A percentile compares a stretch with the other conserved stretches of the same genome.
Conservation (phyloP, 345 rosid species). For the Capsella bursapastoris region DNA sequence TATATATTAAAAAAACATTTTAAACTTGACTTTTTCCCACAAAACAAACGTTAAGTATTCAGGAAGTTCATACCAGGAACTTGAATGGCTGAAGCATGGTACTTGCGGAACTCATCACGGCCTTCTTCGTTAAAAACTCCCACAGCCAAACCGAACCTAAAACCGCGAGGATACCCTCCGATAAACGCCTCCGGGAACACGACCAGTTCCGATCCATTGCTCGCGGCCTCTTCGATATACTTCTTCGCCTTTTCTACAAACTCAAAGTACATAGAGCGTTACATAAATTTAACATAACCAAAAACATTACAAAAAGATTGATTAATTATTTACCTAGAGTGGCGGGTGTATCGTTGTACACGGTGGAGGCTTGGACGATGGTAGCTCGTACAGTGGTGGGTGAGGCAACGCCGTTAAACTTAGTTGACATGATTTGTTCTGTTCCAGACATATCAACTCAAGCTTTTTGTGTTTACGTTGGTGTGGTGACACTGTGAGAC, state of each 20-base stretch:
- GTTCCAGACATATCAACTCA: constrained; percentile 7
- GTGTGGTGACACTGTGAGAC: neutral
- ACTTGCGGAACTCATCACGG: constrained; percentile 76
- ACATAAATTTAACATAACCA: neutral
- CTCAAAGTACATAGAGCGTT: neutral
- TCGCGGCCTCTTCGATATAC: constrained; percentile 70
- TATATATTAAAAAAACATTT: too few species aligned
- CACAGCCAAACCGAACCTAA: constrained; percentile 67
- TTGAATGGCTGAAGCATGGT: constrained; percentile 77
- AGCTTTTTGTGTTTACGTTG: neutral
- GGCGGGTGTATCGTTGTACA: constrained; percentile 81
- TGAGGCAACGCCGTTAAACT: constrained; percentile 41
- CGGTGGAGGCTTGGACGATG: constrained; percentile 86
- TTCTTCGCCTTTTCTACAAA: constrained; percentile 56
- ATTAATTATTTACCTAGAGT: constrained; percentile 45
- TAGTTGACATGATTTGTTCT: constrained; percentile 25
- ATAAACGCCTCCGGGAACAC: constrained; percentile 86
- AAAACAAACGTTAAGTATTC: too few species aligned
- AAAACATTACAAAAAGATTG: too few species aligned
- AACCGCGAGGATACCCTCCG: constrained; percentile 90
- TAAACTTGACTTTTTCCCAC: neutral
- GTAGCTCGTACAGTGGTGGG: constrained; percentile 65
- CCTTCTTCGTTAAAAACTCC: constrained; percentile 71
- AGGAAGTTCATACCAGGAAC: constrained; percentile 13
- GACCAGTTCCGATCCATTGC: constrained; percentile 69